These are phyloP conservation scores for Fraxinus anomala DNA, from an alignment of 257 asterid genomes.

Conservation along the genomic window DNA sequence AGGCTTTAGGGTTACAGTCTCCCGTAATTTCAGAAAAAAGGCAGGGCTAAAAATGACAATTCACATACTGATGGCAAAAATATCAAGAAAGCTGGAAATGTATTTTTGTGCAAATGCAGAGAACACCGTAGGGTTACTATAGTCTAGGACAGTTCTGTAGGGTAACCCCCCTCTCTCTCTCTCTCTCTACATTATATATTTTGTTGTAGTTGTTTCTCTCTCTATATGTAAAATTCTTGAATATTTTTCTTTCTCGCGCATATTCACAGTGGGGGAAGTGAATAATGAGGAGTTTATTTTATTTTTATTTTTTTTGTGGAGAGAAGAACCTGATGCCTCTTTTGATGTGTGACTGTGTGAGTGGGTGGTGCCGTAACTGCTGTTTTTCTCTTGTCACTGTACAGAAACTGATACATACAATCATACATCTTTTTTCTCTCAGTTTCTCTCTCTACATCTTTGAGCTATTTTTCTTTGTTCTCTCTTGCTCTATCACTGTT, in stretches of 20 bases:
- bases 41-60: slow-evolving; percentile 40
- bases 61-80: slow-evolving; percentile 21
- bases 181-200: slow-evolving; percentile 13
- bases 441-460: slow-evolving; percentile 5
- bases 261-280: slow-evolving; percentile 41
- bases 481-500: slow-evolving; percentile 31
- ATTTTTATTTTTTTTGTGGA: slow-evolving; percentile 36
- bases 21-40: slow-evolving; percentile 34
- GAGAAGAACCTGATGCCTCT: slow-evolving; percentile 76
- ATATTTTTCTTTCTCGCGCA: slow-evolving; percentile 29
- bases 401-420: slow-evolving; percentile 9
- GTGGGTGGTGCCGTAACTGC: slow-evolving; percentile 64
- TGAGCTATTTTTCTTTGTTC: background rate
- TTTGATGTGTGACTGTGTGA: slow-evolving; percentile 54
- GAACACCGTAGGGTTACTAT: slow-evolving; percentile 49
- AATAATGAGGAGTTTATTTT: slow-evolving; percentile 44
- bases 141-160: slow-evolving; percentile 58
- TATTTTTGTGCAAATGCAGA: slow-evolving; percentile 27
- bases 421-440: slow-evolving; percentile 17
- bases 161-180: slow-evolving; percentile 24
- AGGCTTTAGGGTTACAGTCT: slow-evolving; percentile 43
- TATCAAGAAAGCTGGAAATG: slow-evolving; percentile 27
- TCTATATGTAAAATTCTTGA: background rate
- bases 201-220: background rate
- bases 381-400: slow-evolving; percentile 39